A percentile compares a stretch with the other conserved stretches of the same genome.
These are phyloP conservation scores for Pichia kudriavzevii DNA, from an alignment of 1,139 yeast genomes.

Conservation along the genomic window DNA sequence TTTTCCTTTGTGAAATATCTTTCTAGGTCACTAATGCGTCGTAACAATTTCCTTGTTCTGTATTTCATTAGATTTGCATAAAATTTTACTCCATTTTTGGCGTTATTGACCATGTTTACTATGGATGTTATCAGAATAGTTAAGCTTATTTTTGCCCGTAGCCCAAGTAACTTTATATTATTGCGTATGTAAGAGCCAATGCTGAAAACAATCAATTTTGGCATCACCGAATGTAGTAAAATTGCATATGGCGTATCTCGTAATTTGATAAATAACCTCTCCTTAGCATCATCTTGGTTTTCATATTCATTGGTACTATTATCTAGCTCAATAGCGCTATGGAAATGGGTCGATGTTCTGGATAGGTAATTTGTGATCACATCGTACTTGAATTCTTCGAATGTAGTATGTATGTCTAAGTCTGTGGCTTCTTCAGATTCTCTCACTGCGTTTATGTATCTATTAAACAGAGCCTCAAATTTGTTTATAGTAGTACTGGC, in stretches of 20 bases:
- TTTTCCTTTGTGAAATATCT: background rate
- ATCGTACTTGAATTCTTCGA: constrained; percentile 25
- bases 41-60: constrained; percentile 8
- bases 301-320: too few relatives aligned
- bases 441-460: background rate
- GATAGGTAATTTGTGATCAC: constrained; percentile 20
- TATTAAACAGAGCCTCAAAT: constrained; percentile 3
- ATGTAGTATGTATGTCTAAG: constrained; percentile 8
- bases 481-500: background rate
- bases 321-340: too few relatives aligned
- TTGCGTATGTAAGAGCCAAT: constrained; percentile 15
- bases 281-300: background rate
- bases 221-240: constrained; percentile 20
- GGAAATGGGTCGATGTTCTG: background rate
- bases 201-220: constrained; percentile 16
- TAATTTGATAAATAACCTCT: constrained; percentile 12
- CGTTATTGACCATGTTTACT: constrained; percentile 9
- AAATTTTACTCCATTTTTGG: constrained; percentile 6
- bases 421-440: constrained; percentile 2
- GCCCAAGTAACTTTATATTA: constrained; percentile 1
- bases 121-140: constrained; percentile 5
- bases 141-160: background rate
- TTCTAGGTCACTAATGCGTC: constrained; percentile 4
- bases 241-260: constrained; percentile 16
- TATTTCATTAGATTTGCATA: constrained; percentile 10